Evolutionary conservation across 73 alveolate genomes (phyloP), one percentile per base, ranked within the genome.

Genomic region (Symbiodinium pilosum): DNA sequence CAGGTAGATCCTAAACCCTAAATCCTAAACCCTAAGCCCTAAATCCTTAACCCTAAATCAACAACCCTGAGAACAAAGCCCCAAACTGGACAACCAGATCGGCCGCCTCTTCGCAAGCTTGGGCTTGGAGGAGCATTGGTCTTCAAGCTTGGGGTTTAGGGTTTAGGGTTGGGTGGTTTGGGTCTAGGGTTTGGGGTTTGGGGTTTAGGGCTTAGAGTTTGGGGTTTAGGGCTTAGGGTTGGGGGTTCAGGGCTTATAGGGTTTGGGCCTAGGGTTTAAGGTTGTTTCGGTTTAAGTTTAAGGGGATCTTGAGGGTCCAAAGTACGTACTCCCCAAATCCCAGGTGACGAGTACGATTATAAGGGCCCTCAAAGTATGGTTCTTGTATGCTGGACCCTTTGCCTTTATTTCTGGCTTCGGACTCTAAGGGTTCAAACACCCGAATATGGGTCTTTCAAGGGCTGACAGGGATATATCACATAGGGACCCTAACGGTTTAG

Each of bases 61-160:
- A 9, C 43, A 11, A 2, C 32, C 52, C 11, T 34, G n/a, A n/a
- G n/a, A n/a, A n/a, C n/a, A n/a, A n/a, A n/a, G n/a, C n/a, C n/a
- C n/a, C n/a, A n/a, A n/a, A n/a, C n/a, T n/a, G n/a, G n/a, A n/a
- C n/a, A n/a, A n/a, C n/a, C 18, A 88, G 95, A 77, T 88, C 43
- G 95, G 95, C 44, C 95, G 95, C 14, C 38, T 88, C 41, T 41
- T 88, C 26, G 43, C 87, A 54, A 88, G 95, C 87, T 73, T 88
- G 18, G 95, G 95, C 30, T 38, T 88, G 36, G 95, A 88, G 75
- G 77, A 24, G 38, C 40, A 26, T 64, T 28, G 77, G 34, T 14
- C 14, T 47, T 47, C 59, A 6, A 14, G 73, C n/a, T 47, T 20
- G 73, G 73, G 73, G 73, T 8, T 56, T 56, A 26, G 73, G 73